Base-by-base conservation (phyloP, 2,329 filamentous ascomycete species). In the Stromatinia cepivora region DNA sequence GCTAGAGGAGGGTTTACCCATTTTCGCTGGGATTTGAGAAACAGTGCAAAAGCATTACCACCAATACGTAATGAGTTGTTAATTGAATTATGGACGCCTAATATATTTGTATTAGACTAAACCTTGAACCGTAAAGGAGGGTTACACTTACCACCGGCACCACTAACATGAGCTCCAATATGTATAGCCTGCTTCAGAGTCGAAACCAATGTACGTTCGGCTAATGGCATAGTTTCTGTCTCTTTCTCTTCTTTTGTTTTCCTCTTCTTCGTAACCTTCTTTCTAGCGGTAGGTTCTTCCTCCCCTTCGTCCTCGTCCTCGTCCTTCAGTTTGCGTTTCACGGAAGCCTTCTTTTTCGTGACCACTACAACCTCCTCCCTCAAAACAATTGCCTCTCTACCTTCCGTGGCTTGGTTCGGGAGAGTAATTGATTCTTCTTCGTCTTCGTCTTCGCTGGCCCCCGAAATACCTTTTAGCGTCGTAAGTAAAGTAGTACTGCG, bases 11-110 rank as follows among this genome's bases (percentile, higher is more conserved):
- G 92, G 76, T 91, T 96, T 39, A 87, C 85, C 95, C 95, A 99
- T 82, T 97, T 98, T 68, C 94, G 89, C 80, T 99, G 95, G 0
- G 92, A 97, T 79, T 98, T 98, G 75, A 99, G 85, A 81, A 99
- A 99, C 28, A 98, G 84, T 5, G 95, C 95, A 75, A 98, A 97
- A 13, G 94, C 88, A 78, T 98, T 99, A 72, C 91, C 94, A 66
- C 94, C 94, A 73, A 97, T 93, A 63, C 93, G 86, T 1, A 90
- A 78, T 57, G 91, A 87, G 75, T 97, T 97, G 31, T 85, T 83
- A 70, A 98, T 85, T 0, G 94, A 86, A 79, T 98, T 97, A 69
- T 97, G 93, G 0, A 98, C 92, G 66, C 94, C 92, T 94, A 22
- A 75, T 22, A 58, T 34, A 52, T 70, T 69, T 63, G 39, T 31